Evolutionary conservation across 495 filamentous ascomycete genomes (phyloP), one percentile per base, ranked within the genome.

Genomic region (Pseudotulostoma volvatum): DNA sequence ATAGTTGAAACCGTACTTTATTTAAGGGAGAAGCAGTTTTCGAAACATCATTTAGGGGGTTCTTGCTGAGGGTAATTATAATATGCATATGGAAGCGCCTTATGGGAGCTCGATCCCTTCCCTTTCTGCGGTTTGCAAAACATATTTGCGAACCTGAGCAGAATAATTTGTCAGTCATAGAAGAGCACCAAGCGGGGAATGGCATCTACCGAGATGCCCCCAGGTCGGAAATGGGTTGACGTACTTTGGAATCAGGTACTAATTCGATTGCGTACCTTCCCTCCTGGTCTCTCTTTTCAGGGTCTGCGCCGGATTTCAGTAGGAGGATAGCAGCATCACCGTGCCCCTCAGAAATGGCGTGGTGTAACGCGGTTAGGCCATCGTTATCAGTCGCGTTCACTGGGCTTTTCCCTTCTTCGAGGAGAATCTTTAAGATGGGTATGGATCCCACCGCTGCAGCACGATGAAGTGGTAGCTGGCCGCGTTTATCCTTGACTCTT

Each of bases 301-400:
- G 70, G 53, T 87, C 85, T 0, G 87, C 87, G 0, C 90, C 88
- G 1, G 77, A 77, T 51, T 81, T 92, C 18, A 97, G 56, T 36
- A 97, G 54, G 9, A 77, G 63, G 16, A 94, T 60, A 0, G 88
- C 90, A 1, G 86, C 74, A 57, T 94, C 84, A 0, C 87, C 90
- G 55, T 94, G 87, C 0, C 90, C 90, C 56, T 97, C 90, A 0
- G 84, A 81, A 42, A 95, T 71, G 1, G 81, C 90, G 61, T 99
- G 92, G 57, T 99, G 90, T 51, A 99, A 59, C 9, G 87, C 76
- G 23, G 92, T 96, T 41, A 81, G 67, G 1, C 88, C 87, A 39
- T 81, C 73, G 7, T 63, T 61, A 61, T 99, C 90, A n/a, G 77
- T 79, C 11, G 86, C 78, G 53, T 94, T 87, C 5, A 96, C 50